Percentiles rank a stretch among this genome's conserved stretches.
phyloP scores from a whole-genome alignment of 129 eudicot genomes.

The Solidago caesia region DNA sequence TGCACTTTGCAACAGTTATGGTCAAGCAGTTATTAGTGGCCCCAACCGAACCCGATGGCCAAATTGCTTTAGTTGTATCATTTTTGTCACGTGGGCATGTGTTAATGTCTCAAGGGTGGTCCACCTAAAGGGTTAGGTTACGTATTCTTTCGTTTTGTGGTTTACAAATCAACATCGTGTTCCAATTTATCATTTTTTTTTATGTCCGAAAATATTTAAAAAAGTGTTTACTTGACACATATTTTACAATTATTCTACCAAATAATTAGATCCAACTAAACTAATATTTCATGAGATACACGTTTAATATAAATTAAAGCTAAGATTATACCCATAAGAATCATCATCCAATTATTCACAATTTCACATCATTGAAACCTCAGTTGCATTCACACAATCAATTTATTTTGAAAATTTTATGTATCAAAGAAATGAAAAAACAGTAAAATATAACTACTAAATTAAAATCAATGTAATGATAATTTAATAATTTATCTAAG shows the following conservation, averaged over 20 bases:
- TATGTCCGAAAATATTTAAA: too few relatives aligned
- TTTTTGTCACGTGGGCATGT: conserved; percentile 21
- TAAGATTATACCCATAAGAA: neutral
- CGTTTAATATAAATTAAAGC: neutral
- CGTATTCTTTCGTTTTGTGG: neutral
- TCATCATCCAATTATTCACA: neutral
- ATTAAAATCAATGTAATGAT: too few relatives aligned
- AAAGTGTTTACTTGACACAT: too few relatives aligned
- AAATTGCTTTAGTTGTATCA: conserved; percentile 10
- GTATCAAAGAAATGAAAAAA: neutral
- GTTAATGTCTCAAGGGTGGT: conserved; percentile 16
- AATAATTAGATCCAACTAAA: neutral
- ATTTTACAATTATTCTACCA: neutral
- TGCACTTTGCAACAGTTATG: neutral
- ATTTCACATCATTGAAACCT: neutral
- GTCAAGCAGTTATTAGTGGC: conserved; percentile 23
- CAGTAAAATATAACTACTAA: too few relatives aligned
- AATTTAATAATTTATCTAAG: too few relatives aligned
- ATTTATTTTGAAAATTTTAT: too few relatives aligned
- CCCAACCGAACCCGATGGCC: neutral
- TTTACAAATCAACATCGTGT: neutral
- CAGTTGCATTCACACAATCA: too few relatives aligned
- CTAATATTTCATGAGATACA: neutral
- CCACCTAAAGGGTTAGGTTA: conserved; percentile 21
- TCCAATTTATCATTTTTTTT: too few relatives aligned